Evolutionary conservation across 495 filamentous ascomycete species (phyloP).

Genomic region (Achaetomiella virescens): DNA sequence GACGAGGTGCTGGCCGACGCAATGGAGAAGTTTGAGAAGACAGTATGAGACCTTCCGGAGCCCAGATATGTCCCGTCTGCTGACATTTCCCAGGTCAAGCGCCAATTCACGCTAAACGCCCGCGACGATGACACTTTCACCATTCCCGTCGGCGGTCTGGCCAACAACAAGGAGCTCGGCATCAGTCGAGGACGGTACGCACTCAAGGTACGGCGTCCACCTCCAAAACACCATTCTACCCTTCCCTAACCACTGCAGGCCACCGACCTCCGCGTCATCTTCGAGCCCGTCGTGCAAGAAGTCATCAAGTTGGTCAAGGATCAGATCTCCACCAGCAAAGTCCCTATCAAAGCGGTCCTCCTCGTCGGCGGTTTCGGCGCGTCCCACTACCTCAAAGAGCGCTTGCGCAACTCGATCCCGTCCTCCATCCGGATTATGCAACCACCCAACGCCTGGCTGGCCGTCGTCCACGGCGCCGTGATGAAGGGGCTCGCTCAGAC

Average conservation of each 20-base stretch:
- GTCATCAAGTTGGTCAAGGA: slow-evolving; percentile 54
- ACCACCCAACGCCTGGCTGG: slow-evolving; percentile 54
- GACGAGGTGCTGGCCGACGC: slow-evolving; percentile 32
- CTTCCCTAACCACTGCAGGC: slow-evolving; percentile 20
- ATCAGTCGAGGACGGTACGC: slow-evolving; percentile 26
- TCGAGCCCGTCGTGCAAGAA: slow-evolving; percentile 52
- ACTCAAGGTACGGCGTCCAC: slow-evolving; percentile 18
- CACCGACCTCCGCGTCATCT: slow-evolving; percentile 44
- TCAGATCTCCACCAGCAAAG: slow-evolving; percentile 45
- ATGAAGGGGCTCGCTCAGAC: slow-evolving; percentile 39
- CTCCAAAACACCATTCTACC: background rate
- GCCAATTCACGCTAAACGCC: slow-evolving; percentile 23
- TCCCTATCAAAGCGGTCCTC: slow-evolving; percentile 50
- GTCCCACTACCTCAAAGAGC: slow-evolving; percentile 57
- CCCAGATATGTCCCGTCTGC: background rate
- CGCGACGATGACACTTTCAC: slow-evolving; percentile 25
- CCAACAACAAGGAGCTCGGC: slow-evolving; percentile 23
- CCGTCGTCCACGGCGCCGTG: slow-evolving; percentile 39
- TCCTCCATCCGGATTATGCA: slow-evolving; percentile 49
- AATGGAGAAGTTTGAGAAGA: slow-evolving; percentile 34
- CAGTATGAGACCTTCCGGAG: slow-evolving; percentile 8
- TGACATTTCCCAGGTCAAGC: slow-evolving; percentile 20
- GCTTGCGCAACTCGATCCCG: slow-evolving; percentile 38
- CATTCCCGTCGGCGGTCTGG: slow-evolving; percentile 30
- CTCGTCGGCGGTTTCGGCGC: slow-evolving; percentile 69